Base-by-base conservation (phyloP, 1,284 basidiomycete species). In the Psilocybe mexicana region DNA sequence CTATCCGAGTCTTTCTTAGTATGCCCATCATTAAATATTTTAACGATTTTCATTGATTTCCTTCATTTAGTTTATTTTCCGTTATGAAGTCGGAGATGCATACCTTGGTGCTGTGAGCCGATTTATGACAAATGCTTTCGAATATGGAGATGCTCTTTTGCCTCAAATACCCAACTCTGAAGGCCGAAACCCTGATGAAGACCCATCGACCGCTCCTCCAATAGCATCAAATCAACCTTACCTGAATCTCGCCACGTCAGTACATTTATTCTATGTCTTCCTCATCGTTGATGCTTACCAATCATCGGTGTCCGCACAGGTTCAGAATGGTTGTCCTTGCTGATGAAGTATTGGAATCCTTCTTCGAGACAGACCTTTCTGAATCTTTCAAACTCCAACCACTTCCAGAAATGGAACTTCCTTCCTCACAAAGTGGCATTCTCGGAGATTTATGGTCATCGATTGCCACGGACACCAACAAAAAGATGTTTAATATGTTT, bases 301-400 rank as follows among this genome's bases (percentile, higher is more conserved):
- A 59, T 55, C 8, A 33, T 33, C 58, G 54, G 28, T 45, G 28
- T 38, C n/a, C 28, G 25, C 44, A 26, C 45, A 96, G 94, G 11
- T 98, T 98, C 84, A 88, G 96, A 11, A 98, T 98, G 95, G 95
- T 97, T 44, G 91, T 98, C 3, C 81, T 98, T 6, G 94, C 95
- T 1, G 96, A 98, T 65, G 94, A 97, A 70, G 82, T 98, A 23
- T 82, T 98, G 10, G 96, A 98, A 70, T 90, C 90, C 1, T 98
- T 98, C 80, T 98, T 97, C 69, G 93, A 94, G 65, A 83, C 88
- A 0, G 96, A 97, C 70, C 79, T 98, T 59, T 87, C 92, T 0
- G 85, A 83, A 0, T 94, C 93, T 1, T 98, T 97, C 85, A 83
- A 86, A 63, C 81, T 98, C 24, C 88, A 93, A 60, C 79, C 83